phyloP scores from a whole-genome alignment of 371 early-diverging fungal species.

The Mortierella sp. region DNA sequence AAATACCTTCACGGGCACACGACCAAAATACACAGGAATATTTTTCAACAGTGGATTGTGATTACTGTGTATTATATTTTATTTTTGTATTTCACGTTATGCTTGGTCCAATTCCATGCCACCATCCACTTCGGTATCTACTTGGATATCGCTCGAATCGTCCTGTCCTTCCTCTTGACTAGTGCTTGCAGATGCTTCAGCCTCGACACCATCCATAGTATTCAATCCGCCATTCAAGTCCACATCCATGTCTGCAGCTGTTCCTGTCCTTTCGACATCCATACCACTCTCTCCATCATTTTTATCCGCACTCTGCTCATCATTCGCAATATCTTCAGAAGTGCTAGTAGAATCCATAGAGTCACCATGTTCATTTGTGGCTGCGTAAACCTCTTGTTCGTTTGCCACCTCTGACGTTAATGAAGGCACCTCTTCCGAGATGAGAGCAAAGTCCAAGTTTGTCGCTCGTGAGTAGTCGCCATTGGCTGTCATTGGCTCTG shows the following conservation, averaged over 20 bases:
- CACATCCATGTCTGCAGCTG: constrained; percentile 15
- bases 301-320: not conserved
- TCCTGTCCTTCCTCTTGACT: not conserved
- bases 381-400: constrained; percentile 2
- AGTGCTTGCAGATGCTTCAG: not conserved
- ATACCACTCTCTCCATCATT: constrained; percentile 4
- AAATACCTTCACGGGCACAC: not conserved
- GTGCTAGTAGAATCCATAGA: not conserved
- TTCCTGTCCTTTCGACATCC: not conserved
- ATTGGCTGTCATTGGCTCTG: not conserved
- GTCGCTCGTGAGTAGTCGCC: constrained; percentile 25
- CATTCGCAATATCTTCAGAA: not conserved
- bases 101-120: constrained; percentile 28
- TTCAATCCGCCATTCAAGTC: constrained; percentile 10
- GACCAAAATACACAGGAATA: not conserved
- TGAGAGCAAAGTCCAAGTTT: constrained; percentile 21
- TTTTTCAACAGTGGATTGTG: not conserved
- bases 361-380: not conserved
- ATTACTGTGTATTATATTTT: not conserved
- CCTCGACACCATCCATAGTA: constrained; percentile 16
- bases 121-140: constrained; percentile 15
- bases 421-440: constrained; percentile 7
- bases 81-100: not conserved
- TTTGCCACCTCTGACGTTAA: not conserved
- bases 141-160: constrained; percentile 4